These are phyloP conservation scores for Meyerozyma sp. DNA, from an alignment of 1,139 yeast genomes.

Conservation along the genomic window DNA sequence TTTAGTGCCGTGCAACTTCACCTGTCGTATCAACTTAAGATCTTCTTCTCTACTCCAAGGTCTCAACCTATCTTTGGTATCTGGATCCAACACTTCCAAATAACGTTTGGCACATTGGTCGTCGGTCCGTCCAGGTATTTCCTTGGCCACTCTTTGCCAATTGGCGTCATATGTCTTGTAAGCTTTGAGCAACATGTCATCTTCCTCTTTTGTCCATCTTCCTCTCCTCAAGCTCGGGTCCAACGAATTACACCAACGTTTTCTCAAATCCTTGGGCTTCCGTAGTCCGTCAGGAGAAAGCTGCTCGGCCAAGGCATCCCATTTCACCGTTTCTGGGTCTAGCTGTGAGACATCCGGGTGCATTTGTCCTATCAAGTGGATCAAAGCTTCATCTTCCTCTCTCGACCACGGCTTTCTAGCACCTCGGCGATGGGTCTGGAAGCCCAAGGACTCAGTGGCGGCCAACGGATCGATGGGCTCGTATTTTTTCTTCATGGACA, in stretches of 20 bases:
- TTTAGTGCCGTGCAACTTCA: slow-evolving; percentile 74
- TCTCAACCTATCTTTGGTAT: slow-evolving; percentile 67
- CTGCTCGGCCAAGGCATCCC: slow-evolving; percentile 62
- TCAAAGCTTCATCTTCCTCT: slow-evolving; percentile 53
- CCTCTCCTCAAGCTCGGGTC: slow-evolving; percentile 83
- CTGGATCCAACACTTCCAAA: slow-evolving; percentile 83
- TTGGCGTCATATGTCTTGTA: slow-evolving; percentile 67
- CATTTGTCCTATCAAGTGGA: slow-evolving; percentile 27
- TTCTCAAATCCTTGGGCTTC: slow-evolving; percentile 65
- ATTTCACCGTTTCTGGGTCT: slow-evolving; percentile 41
- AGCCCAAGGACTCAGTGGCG: slow-evolving; percentile 69
- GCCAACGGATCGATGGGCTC: slow-evolving; percentile 58
- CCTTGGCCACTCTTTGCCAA: slow-evolving; percentile 80
- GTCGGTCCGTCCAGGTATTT: slow-evolving; percentile 81
- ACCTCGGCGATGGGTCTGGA: slow-evolving; percentile 61
- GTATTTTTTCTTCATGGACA: background rate
- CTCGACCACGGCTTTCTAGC: slow-evolving; percentile 65
- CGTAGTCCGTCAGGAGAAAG: slow-evolving; percentile 32
- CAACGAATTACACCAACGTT: slow-evolving; percentile 73
- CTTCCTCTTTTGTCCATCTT: slow-evolving; percentile 86
- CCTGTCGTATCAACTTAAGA: slow-evolving; percentile 55
- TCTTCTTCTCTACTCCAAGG: slow-evolving; percentile 85
- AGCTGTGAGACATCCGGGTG: slow-evolving; percentile 19
- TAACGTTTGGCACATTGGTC: slow-evolving; percentile 94
- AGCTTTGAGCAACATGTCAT: slow-evolving; percentile 57